Percentiles rank a stretch among this genome's conserved stretches.
phyloP scores from a whole-genome alignment of 768 basidiomycete species.

The Auriculariales sp. region DNA sequence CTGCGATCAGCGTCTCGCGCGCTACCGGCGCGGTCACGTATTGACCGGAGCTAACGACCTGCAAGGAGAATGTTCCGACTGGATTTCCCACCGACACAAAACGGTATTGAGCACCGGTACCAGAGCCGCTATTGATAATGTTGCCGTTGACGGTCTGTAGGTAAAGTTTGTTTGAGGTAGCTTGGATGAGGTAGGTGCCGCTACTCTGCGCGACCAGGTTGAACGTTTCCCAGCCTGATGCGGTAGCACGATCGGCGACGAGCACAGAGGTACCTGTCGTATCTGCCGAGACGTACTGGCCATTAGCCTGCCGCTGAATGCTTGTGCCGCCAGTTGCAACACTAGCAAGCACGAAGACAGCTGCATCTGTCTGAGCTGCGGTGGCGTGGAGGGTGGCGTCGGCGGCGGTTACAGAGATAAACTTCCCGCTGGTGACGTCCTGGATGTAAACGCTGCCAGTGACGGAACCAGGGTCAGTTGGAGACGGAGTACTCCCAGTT shows the following conservation, averaged over 20 bases:
- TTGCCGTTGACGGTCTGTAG: neutral
- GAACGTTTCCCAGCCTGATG: constrained; percentile 19
- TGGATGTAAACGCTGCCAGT: neutral
- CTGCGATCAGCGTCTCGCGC: constrained; percentile 15
- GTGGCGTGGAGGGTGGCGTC: neutral
- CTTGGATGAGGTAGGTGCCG: neutral
- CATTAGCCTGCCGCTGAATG: constrained; percentile 6
- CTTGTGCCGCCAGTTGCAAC: neutral
- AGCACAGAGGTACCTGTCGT: constrained; percentile 14
- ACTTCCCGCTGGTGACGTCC: neutral
- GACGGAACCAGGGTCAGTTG: neutral
- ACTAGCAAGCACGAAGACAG: neutral
- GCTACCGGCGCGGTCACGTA: constrained; percentile 12
- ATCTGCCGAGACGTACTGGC: constrained; percentile 20
- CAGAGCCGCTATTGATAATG: neutral
- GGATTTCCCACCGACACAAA: constrained; percentile 12
- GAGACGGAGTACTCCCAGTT: neutral
- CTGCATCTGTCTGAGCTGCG: neutral
- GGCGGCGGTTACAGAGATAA: neutral
- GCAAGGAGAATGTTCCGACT: constrained; percentile 17
- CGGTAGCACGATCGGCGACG: constrained; percentile 14
- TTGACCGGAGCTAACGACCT: constrained; percentile 11
- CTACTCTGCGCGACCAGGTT: constrained; percentile 15
- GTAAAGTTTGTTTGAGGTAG: neutral
- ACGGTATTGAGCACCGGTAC: neutral